Conservation (phyloP, 1,284 basidiomycete species). For the Macrocystidia cucumis region DNA sequence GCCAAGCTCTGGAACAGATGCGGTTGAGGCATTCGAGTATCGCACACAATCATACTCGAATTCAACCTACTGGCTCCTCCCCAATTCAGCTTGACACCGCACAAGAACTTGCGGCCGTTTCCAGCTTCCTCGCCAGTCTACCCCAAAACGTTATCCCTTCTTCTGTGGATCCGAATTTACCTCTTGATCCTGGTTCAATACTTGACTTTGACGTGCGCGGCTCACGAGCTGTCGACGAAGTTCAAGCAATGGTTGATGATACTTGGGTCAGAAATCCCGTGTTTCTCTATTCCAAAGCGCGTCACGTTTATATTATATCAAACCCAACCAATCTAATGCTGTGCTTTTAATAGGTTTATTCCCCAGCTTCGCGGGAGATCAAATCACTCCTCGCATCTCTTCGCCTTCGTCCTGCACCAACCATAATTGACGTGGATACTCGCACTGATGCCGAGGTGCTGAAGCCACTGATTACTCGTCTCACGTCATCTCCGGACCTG, state of each 20-base stretch:
- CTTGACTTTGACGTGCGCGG: conserved; percentile 77
- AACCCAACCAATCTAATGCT: conserved; percentile 3
- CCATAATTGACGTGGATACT: conserved; percentile 67
- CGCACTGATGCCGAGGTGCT: conserved; percentile 51
- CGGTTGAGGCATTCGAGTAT: too few species aligned
- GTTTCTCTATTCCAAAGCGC: conserved; percentile 71
- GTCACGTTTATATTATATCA: conserved; percentile 13
- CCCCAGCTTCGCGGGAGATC: conserved; percentile 58
- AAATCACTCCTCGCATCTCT: conserved; percentile 53
- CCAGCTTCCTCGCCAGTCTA: conserved; percentile 71
- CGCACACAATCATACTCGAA: too few species aligned
- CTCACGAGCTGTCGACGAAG: conserved; percentile 46
- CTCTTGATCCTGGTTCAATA: conserved; percentile 74
- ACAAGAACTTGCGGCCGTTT: conserved; percentile 75
- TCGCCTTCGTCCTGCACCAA: conserved; percentile 58
- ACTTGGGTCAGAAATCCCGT: conserved; percentile 74
- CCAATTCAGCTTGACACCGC: conserved; percentile 39
- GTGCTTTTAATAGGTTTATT: conserved; percentile 39
- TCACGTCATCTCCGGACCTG: conserved; percentile 49
- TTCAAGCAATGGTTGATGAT: conserved; percentile 44
- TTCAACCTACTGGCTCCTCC: too few species aligned
- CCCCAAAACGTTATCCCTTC: conserved; percentile 74
- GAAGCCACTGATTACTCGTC: conserved; percentile 28
- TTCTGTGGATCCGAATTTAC: conserved; percentile 51
- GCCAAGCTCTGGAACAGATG: too few species aligned